These are phyloP conservation scores for Pittosporum tobira DNA, from an alignment of 129 eudicot genomes.

Conservation along the genomic window DNA sequence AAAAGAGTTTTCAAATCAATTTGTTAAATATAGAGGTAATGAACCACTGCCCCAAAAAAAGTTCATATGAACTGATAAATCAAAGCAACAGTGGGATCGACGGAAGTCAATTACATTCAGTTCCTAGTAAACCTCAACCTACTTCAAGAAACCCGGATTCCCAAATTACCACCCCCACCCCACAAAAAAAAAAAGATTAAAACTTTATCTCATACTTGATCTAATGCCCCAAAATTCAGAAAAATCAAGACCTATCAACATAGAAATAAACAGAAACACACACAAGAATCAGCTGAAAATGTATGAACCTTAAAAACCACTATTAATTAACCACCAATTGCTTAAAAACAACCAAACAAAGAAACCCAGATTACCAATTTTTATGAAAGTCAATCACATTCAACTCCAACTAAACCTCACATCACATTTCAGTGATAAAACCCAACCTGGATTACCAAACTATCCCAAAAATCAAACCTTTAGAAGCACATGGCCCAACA, in stretches of 20 bases:
- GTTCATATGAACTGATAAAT: neutral
- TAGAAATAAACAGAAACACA: slow-evolving; percentile 14
- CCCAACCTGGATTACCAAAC: neutral
- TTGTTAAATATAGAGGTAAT: neutral
- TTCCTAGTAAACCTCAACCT: neutral
- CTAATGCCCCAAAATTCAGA: slow-evolving; percentile 13
- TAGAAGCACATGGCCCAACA: slow-evolving; percentile 13
- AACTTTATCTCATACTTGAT: slow-evolving; percentile 2
- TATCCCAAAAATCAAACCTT: neutral
- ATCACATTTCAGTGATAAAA: too few species aligned
- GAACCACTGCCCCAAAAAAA: neutral
- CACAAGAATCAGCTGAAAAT: too few species aligned
- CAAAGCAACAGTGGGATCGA: neutral
- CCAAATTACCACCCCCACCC: neutral
- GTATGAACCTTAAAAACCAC: too few species aligned
- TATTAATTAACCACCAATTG: too few species aligned
- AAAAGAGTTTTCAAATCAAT: neutral
- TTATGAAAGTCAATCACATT: too few species aligned
- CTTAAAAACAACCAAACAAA: too few species aligned
- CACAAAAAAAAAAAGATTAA: slow-evolving; percentile 12
- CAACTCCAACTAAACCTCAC: too few species aligned
- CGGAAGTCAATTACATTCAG: slow-evolving; percentile 3
- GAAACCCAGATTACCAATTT: too few species aligned
- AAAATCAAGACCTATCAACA: slow-evolving; percentile 3
- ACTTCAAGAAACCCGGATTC: slow-evolving; percentile 1